Evolutionary conservation across 805 yeast species (phyloP), one percentile per base, ranked within the genome.

Genomic region (Torulaspora indica): DNA sequence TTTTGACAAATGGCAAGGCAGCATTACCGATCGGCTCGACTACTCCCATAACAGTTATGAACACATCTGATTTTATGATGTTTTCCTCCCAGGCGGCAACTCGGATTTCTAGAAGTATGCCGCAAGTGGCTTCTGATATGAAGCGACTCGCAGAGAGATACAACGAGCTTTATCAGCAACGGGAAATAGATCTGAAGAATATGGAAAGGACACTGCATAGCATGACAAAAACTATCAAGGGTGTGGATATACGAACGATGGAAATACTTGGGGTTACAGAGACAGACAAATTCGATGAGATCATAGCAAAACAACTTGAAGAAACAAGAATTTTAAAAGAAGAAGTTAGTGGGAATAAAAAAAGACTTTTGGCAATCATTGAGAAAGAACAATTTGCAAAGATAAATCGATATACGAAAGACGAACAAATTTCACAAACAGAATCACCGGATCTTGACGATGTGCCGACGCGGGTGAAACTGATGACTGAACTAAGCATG

Each of bases 281-380:
- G 60, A 73, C 71, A 15, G 78, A 81, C 49, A 95, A 95, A 5
- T 85, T 86, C 52, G 84, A 95, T 2, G 83, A 90, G 10, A 69
- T 85, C 34, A 93, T 48, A 51, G 40, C 25, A 44, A 28, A 42
- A 40, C 47, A 34, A 49, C 41, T 38, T 44, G 44, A 44, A 32
- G 54, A 52, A 13, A 38, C 58, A 10, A 34, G 44, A 22, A 47
- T 17, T 36, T 49, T 45, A 34, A 45, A 38, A 24, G 40, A 15
- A 7, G 52, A 51, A 14, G 28, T 53, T 15, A 43, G 41, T 18
- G 35, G 42, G 42, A 35, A 54, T 39, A 66, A 62, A 47, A 49
- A 40, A 8, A 57, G 47, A 20, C 45, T 63, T 39, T 46, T 46
- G 7, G 54, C 57, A 15, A 58, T 56, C 29, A 46, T 55, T 49